phyloP scores from a whole-genome alignment of 768 basidiomycete genomes.

The Exidia glandulosa region DNA sequence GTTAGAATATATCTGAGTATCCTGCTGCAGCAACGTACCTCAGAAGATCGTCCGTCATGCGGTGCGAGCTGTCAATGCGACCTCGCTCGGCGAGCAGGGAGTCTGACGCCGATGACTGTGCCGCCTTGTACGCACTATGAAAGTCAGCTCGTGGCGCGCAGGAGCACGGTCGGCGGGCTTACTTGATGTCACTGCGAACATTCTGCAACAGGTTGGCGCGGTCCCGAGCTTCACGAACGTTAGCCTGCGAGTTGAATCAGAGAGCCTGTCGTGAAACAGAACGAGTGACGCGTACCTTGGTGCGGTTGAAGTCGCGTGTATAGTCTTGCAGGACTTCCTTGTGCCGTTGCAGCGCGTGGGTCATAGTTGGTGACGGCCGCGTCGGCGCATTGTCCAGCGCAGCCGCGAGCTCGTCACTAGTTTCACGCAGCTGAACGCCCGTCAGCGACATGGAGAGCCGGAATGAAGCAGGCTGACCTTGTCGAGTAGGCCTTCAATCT shows the following conservation, averaged over 20 bases:
- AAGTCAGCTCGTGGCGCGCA: not conserved
- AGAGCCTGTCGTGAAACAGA: not conserved
- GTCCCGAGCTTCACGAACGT: conserved; percentile 73
- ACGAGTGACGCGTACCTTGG: conserved; percentile 44
- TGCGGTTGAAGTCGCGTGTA: conserved; percentile 70
- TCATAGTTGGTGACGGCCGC: conserved; percentile 69
- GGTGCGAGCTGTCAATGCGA: conserved; percentile 84
- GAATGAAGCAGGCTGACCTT: conserved; percentile 44
- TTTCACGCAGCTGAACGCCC: conserved; percentile 61
- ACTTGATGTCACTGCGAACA: conserved; percentile 96
- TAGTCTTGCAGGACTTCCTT: conserved; percentile 85
- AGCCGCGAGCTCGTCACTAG: conserved; percentile 65
- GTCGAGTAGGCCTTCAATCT: conserved; percentile 74
- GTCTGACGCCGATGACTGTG: conserved; percentile 66
- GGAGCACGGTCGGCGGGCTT: conserved; percentile 15
- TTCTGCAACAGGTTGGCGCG: conserved; percentile 80
- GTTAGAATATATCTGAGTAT: not conserved
- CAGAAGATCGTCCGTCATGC: conserved; percentile 87
- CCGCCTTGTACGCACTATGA: conserved; percentile 67
- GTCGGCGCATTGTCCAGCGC: conserved; percentile 58
- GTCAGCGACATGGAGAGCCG: conserved; percentile 6
- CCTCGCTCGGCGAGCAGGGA: conserved; percentile 79
- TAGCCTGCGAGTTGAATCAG: conserved; percentile 36
- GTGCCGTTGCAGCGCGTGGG: conserved; percentile 84
- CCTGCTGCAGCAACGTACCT: conserved; percentile 41